phyloP scores from a whole-genome alignment of 306 rosid species.

The Neltuma alba region DNA sequence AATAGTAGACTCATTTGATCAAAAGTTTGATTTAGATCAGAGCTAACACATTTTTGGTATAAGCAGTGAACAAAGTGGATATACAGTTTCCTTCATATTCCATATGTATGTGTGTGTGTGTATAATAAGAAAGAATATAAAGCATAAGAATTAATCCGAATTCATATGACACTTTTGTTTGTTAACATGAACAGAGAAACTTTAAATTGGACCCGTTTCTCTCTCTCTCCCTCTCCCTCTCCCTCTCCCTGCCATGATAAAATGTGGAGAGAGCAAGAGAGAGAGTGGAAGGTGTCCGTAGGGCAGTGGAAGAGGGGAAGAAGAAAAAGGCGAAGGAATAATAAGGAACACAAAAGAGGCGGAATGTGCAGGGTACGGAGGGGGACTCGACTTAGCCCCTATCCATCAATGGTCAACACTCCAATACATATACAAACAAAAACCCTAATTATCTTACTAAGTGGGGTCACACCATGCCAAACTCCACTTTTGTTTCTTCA shows the following conservation, averaged over 20 bases:
- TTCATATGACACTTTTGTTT: too few relatives aligned
- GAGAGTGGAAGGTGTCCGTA: background rate
- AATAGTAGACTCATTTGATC: background rate
- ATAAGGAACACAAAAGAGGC: background rate
- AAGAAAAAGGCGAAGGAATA: background rate
- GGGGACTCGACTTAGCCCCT: slow-evolving; percentile 47
- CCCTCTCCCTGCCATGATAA: background rate
- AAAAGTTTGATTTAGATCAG: too few relatives aligned
- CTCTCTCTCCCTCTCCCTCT: background rate
- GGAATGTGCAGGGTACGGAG: slow-evolving; percentile 44
- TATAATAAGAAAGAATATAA: background rate
- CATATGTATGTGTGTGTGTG: background rate
- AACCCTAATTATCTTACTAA: too few relatives aligned
- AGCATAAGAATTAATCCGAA: too few relatives aligned
- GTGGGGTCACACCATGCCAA: background rate
- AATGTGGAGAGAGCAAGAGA: too few relatives aligned
- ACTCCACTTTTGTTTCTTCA: background rate
- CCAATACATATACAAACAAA: too few relatives aligned
- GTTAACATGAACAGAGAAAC: too few relatives aligned
- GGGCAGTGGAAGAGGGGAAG: background rate
- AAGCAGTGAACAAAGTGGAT: too few relatives aligned
- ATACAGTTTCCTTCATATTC: too few relatives aligned
- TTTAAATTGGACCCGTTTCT: background rate
- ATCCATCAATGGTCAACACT: background rate
- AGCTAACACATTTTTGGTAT: too few relatives aligned